These are phyloP conservation scores for Gossypium schwendimanii DNA, from an alignment of 441 rosid species.

Conservation along the genomic window DNA sequence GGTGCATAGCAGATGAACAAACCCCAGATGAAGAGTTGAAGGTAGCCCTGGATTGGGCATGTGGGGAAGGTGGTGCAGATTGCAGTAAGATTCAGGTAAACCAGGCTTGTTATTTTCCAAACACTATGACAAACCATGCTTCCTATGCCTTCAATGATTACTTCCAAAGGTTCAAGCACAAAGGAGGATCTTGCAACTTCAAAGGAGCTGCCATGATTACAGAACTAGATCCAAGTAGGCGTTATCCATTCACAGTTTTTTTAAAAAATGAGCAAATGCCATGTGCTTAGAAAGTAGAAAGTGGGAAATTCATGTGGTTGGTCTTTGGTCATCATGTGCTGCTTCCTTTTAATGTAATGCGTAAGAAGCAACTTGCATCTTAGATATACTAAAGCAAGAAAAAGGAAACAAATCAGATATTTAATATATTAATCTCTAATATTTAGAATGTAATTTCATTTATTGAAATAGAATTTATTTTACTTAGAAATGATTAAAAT, in stretches of 20 bases:
- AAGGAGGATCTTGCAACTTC: constrained; percentile 64
- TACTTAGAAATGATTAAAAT: no score
- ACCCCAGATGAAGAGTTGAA: constrained; percentile 61
- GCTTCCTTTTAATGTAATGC: neutral
- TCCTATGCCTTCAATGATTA: constrained; percentile 65
- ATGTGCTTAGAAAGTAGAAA: constrained; percentile 22
- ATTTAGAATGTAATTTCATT: neutral
- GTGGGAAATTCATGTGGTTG: neutral
- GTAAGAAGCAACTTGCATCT: neutral
- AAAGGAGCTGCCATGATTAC: constrained; percentile 62
- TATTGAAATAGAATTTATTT: no score
- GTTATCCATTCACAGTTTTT: neutral
- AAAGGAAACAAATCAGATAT: neutral
- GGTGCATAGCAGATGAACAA: constrained; percentile 72
- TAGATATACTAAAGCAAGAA: neutral
- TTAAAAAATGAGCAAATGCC: neutral
- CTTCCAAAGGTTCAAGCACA: constrained; percentile 51
- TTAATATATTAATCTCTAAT: neutral
- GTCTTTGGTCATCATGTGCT: neutral
- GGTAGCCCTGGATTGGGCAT: constrained; percentile 55
- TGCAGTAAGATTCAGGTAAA: constrained; percentile 46
- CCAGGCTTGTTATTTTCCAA: constrained; percentile 59
- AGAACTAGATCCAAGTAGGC: constrained; percentile 61
- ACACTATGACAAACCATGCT: constrained; percentile 41
- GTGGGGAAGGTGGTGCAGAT: constrained; percentile 47